Conservation (phyloP, 2,329 filamentous ascomycete species). For the Elsinoe arachidis region DNA sequence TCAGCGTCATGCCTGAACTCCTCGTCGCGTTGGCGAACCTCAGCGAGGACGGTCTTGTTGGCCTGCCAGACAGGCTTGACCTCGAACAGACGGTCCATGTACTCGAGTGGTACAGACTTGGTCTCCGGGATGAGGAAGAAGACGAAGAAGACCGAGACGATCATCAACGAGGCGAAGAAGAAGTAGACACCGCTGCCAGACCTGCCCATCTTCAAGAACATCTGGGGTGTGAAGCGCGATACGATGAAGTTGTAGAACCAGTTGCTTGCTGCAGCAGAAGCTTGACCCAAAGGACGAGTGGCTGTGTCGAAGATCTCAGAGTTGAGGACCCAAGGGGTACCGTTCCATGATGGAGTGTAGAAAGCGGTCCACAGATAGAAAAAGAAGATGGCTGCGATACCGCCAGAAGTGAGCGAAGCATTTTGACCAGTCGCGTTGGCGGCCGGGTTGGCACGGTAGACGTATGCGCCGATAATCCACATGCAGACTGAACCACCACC, state of each 20-base stretch:
- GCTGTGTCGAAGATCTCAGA: constrained; percentile 65
- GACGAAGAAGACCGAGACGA: constrained; percentile 37
- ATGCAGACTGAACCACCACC: constrained; percentile 54
- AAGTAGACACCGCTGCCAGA: constrained; percentile 33
- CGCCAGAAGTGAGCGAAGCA: constrained; percentile 35
- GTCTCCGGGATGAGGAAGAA: constrained; percentile 38
- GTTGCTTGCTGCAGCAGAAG: constrained; percentile 61
- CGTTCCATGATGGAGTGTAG: constrained; percentile 50
- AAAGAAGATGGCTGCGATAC: constrained; percentile 58
- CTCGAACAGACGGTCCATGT: constrained; percentile 40
- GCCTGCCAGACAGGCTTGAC: constrained; percentile 35
- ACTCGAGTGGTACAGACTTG: constrained; percentile 38
- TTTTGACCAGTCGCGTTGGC: constrained; percentile 21
- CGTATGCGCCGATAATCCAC: constrained; percentile 57
- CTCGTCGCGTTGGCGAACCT: constrained; percentile 27
- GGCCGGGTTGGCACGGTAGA: constrained; percentile 40
- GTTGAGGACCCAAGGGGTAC: constrained; percentile 66
- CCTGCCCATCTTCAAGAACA: constrained; percentile 40
- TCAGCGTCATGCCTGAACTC: constrained; percentile 36
- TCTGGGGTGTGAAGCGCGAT: constrained; percentile 57
- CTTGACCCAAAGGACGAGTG: constrained; percentile 60
- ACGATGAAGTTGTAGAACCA: constrained; percentile 68
- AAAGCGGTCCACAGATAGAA: constrained; percentile 67
- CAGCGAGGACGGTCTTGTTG: constrained; percentile 31
- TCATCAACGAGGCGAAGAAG: constrained; percentile 42